phyloP scores from a whole-genome alignment of 345 rosid genomes.

The Dipteronia sinensis region DNA sequence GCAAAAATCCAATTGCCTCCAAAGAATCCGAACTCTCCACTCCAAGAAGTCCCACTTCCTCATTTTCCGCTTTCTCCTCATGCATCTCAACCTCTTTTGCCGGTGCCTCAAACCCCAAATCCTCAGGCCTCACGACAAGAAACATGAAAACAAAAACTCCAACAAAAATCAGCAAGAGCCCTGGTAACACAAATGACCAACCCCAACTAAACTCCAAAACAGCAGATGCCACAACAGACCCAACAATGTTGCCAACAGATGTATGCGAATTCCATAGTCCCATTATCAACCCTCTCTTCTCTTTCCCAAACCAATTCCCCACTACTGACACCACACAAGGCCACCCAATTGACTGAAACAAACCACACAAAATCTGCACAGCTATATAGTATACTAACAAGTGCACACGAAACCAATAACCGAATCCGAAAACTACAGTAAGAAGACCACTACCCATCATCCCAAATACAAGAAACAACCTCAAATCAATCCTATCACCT shows the following conservation, averaged over 20 bases:
- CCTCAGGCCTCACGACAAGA: slow-evolving; percentile 73
- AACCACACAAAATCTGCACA: slow-evolving; percentile 77
- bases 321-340: slow-evolving; percentile 93
- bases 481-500: slow-evolving; percentile 80
- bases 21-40: slow-evolving; percentile 28
- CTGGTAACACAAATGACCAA: slow-evolving; percentile 90
- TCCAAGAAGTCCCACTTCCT: slow-evolving; percentile 55
- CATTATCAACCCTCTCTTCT: slow-evolving; percentile 90
- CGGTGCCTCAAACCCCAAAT: slow-evolving; percentile 54
- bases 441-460: slow-evolving; percentile 90
- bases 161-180: slow-evolving; percentile 58
- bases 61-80: slow-evolving; percentile 54
- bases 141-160: slow-evolving; percentile 62
- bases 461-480: slow-evolving; percentile 86
- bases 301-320: slow-evolving; percentile 93
- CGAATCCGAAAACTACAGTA: slow-evolving; percentile 71
- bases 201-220: slow-evolving; percentile 94
- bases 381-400: slow-evolving; percentile 50
- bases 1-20: slow-evolving; percentile 75
- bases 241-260: slow-evolving; percentile 80
- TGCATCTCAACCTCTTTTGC: slow-evolving; percentile 65
- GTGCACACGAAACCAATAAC: slow-evolving; percentile 81
- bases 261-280: slow-evolving; percentile 93
- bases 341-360: slow-evolving; percentile 98
- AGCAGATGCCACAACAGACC: slow-evolving; percentile 75